These are phyloP conservation scores for Nitzschia sp. DNA, from an alignment of 108 stramenopile genomes.

Conservation along the genomic window DNA sequence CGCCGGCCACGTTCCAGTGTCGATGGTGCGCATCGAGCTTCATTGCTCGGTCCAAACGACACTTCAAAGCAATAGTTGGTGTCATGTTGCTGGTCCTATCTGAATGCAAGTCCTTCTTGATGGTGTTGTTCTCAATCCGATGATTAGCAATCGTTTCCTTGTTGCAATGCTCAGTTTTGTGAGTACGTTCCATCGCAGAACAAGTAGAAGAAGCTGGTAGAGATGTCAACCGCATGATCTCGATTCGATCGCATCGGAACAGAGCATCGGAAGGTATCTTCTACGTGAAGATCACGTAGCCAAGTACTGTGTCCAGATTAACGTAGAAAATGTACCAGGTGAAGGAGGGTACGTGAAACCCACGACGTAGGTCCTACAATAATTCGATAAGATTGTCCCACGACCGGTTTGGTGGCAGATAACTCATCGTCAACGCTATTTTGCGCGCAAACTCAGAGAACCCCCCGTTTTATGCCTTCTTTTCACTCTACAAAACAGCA, in stretches of 20 bases:
- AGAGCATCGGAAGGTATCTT: not conserved
- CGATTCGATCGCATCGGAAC: not conserved
- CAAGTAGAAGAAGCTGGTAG: too few species aligned
- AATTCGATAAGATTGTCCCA: not conserved
- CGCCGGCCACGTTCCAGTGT: not conserved
- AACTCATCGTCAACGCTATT: not conserved
- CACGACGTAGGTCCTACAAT: too few species aligned
- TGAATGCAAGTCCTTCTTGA: not conserved
- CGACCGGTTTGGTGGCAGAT: not conserved
- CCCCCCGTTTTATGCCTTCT: not conserved
- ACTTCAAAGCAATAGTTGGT: slow-evolving; percentile 12
- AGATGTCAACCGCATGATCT: too few species aligned
- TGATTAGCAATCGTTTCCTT: not conserved
- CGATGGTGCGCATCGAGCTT: not conserved
- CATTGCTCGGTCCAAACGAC: not conserved
- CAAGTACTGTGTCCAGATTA: not conserved
- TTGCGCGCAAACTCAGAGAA: too few species aligned
- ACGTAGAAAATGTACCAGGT: not conserved
- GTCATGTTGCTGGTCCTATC: not conserved
- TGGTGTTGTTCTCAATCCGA: slow-evolving; percentile 6
- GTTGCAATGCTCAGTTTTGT: slow-evolving; percentile 4
- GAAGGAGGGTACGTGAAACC: not conserved
- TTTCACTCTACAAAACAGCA: not conserved
- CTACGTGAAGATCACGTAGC: not conserved
- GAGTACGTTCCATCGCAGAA: slow-evolving; percentile 15